These are phyloP conservation scores for Capsella rubella DNA, from an alignment of 441 rosid genomes.

Conservation along the genomic window DNA sequence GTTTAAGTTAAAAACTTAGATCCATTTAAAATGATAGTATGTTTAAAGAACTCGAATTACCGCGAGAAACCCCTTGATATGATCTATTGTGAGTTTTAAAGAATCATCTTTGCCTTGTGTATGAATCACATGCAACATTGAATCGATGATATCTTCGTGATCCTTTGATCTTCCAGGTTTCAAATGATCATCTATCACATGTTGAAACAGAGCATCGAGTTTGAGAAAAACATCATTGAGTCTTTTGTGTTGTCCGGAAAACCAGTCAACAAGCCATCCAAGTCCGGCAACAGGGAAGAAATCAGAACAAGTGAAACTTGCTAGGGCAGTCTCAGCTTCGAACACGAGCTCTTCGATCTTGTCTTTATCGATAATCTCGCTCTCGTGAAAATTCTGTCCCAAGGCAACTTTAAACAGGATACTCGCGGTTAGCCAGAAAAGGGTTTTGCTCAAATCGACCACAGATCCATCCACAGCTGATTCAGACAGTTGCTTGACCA, in stretches of 20 bases:
- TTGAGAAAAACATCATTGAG: constrained; percentile 32
- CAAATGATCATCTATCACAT: constrained; percentile 43
- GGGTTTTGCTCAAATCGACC: constrained; percentile 32
- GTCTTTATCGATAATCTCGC: constrained; percentile 30
- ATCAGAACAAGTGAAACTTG: constrained; percentile 47
- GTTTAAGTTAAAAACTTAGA: neutral
- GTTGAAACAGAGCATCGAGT: constrained; percentile 35
- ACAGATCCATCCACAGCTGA: constrained; percentile 6
- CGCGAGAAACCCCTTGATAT: constrained; percentile 41
- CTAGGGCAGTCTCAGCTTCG: constrained; percentile 38
- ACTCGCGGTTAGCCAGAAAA: constrained; percentile 35
- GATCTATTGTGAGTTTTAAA: constrained; percentile 33
- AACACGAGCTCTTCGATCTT: constrained; percentile 37
- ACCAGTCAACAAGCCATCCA: constrained; percentile 39
- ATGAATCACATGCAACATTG: constrained; percentile 37
- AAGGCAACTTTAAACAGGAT: constrained; percentile 40
- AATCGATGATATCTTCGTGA: constrained; percentile 38
- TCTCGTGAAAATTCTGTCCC: constrained; percentile 36
- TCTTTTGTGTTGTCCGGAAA: constrained; percentile 38
- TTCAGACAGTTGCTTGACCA: constrained; percentile 33
- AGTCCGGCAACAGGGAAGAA: constrained; percentile 40
- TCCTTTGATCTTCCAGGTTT: constrained; percentile 28
- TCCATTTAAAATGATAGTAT: neutral
- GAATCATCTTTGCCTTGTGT: constrained; percentile 29
- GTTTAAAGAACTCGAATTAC: constrained; percentile 28